A percentile compares a stretch with the other conserved stretches of the same genome.
Evolutionary conservation across 2,329 filamentous ascomycete species (phyloP).

Genomic region (Penicillium occitanis): DNA sequence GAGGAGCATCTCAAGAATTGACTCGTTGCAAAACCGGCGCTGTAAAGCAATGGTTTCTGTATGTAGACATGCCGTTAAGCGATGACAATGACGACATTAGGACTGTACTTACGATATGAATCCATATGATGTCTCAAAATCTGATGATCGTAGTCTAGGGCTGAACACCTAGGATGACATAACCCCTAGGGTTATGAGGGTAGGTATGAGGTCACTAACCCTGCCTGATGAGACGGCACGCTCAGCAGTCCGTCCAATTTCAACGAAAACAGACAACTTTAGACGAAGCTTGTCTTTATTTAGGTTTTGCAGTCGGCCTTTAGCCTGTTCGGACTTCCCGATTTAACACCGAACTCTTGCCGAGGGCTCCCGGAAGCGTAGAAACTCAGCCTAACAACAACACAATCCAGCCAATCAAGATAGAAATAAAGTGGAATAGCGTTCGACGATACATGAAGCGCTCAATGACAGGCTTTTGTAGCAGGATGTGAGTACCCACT

Average conservation of each 20-base stretch:
- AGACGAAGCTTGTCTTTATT: background rate
- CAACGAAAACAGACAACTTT: background rate
- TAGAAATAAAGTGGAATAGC: background rate
- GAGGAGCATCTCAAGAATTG: slow-evolving; percentile 22
- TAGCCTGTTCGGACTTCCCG: background rate
- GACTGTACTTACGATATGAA: background rate
- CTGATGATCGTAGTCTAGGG: background rate
- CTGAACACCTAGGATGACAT: background rate
- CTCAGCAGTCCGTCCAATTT: background rate
- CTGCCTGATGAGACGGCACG: background rate
- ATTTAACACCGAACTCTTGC: slow-evolving; percentile 7
- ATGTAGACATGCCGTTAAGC: background rate
- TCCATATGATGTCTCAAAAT: background rate
- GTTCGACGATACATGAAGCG: background rate
- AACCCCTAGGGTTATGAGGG: background rate
- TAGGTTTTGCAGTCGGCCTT: background rate
- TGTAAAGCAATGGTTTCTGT: background rate
- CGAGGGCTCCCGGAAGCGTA: background rate
- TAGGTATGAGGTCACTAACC: background rate
- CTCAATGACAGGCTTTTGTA: background rate
- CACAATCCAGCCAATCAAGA: background rate
- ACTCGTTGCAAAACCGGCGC: background rate
- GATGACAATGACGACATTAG: background rate
- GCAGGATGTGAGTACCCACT: background rate
- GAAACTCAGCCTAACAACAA: background rate